Evolutionary conservation across 148 eudicot species (phyloP).

Genomic region (Rheum nobile): DNA sequence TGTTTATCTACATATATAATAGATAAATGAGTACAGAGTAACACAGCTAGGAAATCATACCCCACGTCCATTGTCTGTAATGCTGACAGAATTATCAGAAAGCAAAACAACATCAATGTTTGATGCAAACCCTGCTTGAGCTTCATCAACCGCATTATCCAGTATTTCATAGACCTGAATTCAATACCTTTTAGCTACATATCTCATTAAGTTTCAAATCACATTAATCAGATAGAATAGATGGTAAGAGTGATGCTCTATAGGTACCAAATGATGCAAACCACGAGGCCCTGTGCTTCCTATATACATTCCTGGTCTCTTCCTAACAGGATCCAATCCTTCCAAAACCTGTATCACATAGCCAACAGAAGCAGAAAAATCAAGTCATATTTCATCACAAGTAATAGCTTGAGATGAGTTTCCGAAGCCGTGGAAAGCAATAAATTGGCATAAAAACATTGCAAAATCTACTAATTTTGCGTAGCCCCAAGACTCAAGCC

Average conservation of each 20-base stretch:
- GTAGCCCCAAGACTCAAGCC: background rate
- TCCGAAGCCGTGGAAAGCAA: background rate
- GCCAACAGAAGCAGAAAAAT: background rate
- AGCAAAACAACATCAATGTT: conserved; percentile 56
- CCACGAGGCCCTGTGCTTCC: conserved; percentile 99
- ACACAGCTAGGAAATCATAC: conserved; percentile 26
- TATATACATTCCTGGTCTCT: conserved; percentile 97
- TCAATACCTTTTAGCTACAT: conserved; percentile 1
- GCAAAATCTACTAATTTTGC: background rate
- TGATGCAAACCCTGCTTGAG: conserved; percentile 96
- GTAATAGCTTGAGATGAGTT: background rate
- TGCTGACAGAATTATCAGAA: conserved; percentile 81
- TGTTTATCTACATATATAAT: background rate
- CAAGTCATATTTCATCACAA: background rate
- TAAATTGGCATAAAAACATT: background rate
- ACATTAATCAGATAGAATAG: background rate
- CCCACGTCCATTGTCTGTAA: conserved; percentile 97
- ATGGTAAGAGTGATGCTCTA: background rate
- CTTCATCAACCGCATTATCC: conserved; percentile 93
- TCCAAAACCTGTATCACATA: conserved; percentile 38
- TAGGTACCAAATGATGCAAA: conserved; percentile 75
- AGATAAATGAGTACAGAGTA: background rate
- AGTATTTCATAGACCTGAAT: conserved; percentile 87
- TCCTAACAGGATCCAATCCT: conserved; percentile 94
- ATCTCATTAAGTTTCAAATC: background rate